Percentiles rank a stretch among this genome's conserved stretches.
These are phyloP conservation scores for Auriscalpium vulgare DNA, from an alignment of 768 basidiomycete species.

Conservation along the genomic window DNA sequence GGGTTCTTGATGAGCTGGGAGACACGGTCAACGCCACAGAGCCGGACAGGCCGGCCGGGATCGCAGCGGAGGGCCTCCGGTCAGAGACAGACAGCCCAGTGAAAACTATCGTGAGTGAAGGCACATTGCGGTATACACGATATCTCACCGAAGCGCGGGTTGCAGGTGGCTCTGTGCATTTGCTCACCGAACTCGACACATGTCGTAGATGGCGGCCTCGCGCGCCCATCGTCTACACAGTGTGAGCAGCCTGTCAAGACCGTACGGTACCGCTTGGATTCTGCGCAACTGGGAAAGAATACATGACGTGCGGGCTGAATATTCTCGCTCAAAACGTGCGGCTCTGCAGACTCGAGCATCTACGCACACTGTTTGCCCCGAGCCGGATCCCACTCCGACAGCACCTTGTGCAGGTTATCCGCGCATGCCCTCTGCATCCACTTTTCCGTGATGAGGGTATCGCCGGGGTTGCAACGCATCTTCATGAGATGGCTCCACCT, in stretches of 20 bases:
- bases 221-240: constrained; percentile 51
- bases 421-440: constrained; percentile 66
- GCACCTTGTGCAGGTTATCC: constrained; percentile 48
- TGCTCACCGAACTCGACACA: constrained; percentile 71
- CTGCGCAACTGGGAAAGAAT: constrained; percentile 72
- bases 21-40: too few species aligned
- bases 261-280: constrained; percentile 73
- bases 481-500: constrained; percentile 49
- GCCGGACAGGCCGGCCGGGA: too few species aligned
- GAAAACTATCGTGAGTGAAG: too few species aligned
- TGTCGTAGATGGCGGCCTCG: constrained; percentile 75
- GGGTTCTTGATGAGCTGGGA: too few species aligned
- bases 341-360: neutral
- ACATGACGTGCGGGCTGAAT: constrained; percentile 58
- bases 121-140: too few species aligned
- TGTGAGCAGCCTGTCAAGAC: neutral
- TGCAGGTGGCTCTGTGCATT: neutral
- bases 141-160: too few species aligned
- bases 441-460: constrained; percentile 50
- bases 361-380: constrained; percentile 47
- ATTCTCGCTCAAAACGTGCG: neutral
- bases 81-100: too few species aligned
- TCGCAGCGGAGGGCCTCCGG: too few species aligned
- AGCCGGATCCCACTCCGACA: constrained; percentile 59
- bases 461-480: constrained; percentile 61